Evolutionary conservation across 352 stramenopile genomes (phyloP).

Genomic region (Phytopythium mirpurense): DNA sequence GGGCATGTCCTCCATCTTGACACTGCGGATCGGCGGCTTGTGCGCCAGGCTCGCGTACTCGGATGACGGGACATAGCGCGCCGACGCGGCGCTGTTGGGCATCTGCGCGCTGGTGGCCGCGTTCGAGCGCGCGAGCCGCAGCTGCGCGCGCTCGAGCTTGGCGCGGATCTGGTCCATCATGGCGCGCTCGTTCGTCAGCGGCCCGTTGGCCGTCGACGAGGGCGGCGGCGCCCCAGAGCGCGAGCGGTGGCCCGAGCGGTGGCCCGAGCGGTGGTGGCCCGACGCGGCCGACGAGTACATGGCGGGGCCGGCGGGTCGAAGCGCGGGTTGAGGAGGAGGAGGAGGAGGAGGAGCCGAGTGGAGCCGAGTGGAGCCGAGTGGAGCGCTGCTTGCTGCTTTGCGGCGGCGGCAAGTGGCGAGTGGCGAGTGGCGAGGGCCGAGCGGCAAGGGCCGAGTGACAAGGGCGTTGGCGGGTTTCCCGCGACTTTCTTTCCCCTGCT

Average conservation of each 20-base stretch:
- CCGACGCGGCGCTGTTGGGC: conserved; percentile 13
- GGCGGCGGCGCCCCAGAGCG: conserved; percentile 1
- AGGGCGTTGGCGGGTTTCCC: too few species aligned
- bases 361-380: too few species aligned
- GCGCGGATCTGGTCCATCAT: conserved; percentile 73
- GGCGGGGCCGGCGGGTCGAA: too few species aligned
- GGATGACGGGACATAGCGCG: conserved; percentile 33
- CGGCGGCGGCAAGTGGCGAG: too few species aligned
- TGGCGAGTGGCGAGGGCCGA: too few species aligned
- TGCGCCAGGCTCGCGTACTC: conserved; percentile 21
- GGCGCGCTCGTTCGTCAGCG: conserved; percentile 48
- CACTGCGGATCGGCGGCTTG: conserved; percentile 27
- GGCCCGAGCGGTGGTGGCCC: not conserved
- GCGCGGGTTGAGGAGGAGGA: too few species aligned
- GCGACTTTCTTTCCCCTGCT: too few species aligned
- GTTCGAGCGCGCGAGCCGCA: conserved; percentile 34
- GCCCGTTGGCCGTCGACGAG: conserved; percentile 7
- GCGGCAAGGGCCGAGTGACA: too few species aligned
- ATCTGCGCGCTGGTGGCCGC: conserved; percentile 13
- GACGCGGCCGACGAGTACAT: not conserved
- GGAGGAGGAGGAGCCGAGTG: too few species aligned
- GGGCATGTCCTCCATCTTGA: conserved; percentile 35
- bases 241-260: not conserved
- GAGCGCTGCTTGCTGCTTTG: too few species aligned
- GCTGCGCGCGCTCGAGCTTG: conserved; percentile 61